Evolutionary conservation across 106 monocot genomes (phyloP).

Genomic region (Iris macrosiphon): DNA sequence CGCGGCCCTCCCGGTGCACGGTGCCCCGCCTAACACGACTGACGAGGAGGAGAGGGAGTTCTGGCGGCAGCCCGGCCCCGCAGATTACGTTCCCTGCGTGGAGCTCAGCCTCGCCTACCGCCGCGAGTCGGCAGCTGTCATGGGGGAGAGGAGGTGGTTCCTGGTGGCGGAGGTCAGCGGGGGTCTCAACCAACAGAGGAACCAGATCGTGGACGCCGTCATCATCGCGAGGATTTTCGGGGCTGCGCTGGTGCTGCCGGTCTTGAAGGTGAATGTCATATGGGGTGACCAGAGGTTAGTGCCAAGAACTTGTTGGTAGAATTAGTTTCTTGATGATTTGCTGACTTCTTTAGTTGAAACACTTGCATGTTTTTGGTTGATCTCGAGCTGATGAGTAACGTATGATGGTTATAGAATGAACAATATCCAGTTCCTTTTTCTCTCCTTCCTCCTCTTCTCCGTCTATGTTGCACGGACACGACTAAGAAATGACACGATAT

Average conservation of each 20-base stretch:
- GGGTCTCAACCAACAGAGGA: conserved; percentile 43
- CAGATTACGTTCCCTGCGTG: conserved; percentile 29
- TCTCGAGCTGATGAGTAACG: too few relatives aligned
- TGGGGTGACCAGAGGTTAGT: conserved; percentile 32
- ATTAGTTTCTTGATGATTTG: not conserved
- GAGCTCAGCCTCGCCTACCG: conserved; percentile 18
- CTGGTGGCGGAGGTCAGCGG: conserved; percentile 29
- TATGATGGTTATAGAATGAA: too few relatives aligned
- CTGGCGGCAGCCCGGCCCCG: conserved; percentile 30
- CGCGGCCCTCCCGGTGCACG: not conserved
- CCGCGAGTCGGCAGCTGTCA: conserved; percentile 8
- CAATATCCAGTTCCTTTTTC: too few relatives aligned
- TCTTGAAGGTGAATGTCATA: conserved; percentile 19
- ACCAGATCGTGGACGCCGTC: conserved; percentile 44
- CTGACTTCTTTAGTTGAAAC: not conserved
- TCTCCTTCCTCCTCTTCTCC: too few relatives aligned
- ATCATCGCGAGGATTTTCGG: conserved; percentile 38
- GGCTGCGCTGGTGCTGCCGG: conserved; percentile 30
- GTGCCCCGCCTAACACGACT: not conserved
- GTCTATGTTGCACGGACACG: too few relatives aligned
- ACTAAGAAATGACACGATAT: too few relatives aligned
- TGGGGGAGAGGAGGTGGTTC: conserved; percentile 15
- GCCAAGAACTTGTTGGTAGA: too few relatives aligned
- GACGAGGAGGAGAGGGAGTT: conserved; percentile 16
- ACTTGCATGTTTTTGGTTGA: too few relatives aligned